phyloP scores from a whole-genome alignment of 192 early-diverging fungal genomes.

The Coemansia sp. region DNA sequence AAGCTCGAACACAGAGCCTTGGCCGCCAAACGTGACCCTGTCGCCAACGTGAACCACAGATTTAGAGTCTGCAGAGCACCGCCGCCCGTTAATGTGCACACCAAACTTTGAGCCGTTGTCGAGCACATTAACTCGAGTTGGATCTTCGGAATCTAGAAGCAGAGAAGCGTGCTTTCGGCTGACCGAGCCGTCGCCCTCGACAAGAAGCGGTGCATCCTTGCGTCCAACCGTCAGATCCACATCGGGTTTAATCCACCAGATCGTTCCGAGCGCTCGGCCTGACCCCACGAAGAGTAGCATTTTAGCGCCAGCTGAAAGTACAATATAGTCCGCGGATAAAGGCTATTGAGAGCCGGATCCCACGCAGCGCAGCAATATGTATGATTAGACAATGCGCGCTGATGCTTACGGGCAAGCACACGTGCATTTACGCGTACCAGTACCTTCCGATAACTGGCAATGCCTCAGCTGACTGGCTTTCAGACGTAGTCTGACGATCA shows the following conservation, averaged over 20 bases:
- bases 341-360: background rate
- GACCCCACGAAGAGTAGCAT: constrained; percentile 38
- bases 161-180: constrained; percentile 32
- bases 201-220: constrained; percentile 21
- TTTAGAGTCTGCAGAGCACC: constrained; percentile 3
- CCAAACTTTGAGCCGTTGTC: constrained; percentile 47
- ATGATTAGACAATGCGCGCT: no score
- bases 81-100: constrained; percentile 27
- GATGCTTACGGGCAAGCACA: background rate
- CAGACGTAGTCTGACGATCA: no score
- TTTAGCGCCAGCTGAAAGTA: background rate
- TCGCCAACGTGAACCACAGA: constrained; percentile 8
- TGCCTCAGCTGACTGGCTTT: no score
- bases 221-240: constrained; percentile 20
- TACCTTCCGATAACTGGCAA: no score
- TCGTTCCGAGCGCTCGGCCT: constrained; percentile 20
- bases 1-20: constrained; percentile 25
- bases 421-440: no score
- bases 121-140: background rate
- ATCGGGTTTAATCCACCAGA: constrained; percentile 25
- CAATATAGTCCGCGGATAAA: background rate
- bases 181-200: constrained; percentile 40
- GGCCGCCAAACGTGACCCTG: constrained; percentile 33
- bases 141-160: background rate
- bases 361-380: background rate